Base-by-base conservation (phyloP, 2,329 filamentous ascomycete species). In the Fusarium circinatum region DNA sequence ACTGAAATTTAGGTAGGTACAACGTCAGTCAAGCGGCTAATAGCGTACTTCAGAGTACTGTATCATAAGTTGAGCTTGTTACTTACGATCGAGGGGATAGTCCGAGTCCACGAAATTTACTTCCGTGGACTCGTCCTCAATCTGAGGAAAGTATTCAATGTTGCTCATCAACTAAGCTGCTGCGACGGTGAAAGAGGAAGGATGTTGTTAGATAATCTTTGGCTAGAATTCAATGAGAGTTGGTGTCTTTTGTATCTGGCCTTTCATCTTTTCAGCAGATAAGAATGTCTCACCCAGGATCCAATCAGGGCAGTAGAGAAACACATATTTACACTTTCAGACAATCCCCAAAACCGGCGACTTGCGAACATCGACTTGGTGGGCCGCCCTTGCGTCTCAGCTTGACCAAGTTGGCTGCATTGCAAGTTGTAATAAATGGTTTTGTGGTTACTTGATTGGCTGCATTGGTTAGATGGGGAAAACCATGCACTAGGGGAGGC, bases 401-500 rank as follows among this genome's bases (percentile, higher is more conserved):
- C 48, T 34, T 17, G 30, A 7, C n/a, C 30, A 51, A 36, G 15
- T 24, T 6, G 48, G 44, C 57, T 38, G 34, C 65, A 59, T 66
- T 73, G 14, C 22, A 11, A 28, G 34, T 52, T 20, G 47, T 22
- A 42, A 58, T 22, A 34, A n/a, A 59, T 49, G 59, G 58, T 22
- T 36, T 54, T 38, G 65, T 73, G 38, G 13, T n/a, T 6, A 26
- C 2, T 44, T 18, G 15, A 44, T 44, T 44, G 41, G 41, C 6
- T 44, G 41, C 5, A 24, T 44, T 17, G n/a, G 15, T 41, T 42
- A 70, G 73, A 73, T 73, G 61, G 60, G 57, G 57, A 73, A 55
- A 13, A 67, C 52, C 39, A 30, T 22, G 54, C 65, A 58, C 71
- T 73, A 73, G 38, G 54, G 71, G 71, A 73, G 66, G 70, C 69